Evolutionary conservation across 495 filamentous ascomycete genomes (phyloP), one percentile per base, ranked within the genome.

Genomic region (Penicillium mononematosum): DNA sequence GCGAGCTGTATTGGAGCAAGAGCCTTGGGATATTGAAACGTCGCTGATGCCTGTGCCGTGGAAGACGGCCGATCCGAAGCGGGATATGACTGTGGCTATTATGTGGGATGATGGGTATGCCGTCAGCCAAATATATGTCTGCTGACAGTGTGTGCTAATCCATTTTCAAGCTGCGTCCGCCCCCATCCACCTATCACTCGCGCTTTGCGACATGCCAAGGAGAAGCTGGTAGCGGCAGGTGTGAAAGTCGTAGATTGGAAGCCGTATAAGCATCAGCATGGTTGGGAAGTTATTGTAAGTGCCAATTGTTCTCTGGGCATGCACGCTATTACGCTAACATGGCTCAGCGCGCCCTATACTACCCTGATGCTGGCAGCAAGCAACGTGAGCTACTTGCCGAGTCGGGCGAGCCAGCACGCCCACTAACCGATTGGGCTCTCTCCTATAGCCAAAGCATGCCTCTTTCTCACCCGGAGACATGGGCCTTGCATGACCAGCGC

Each of bases 151-250:
- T 36, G 0, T 39, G 20, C 17, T 42, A n/a, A 19, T 22, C 7
- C 0, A 2, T 25, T 27, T 45, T 2, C 32, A 10, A 69, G 69
- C n/a, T 55, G 36, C 56, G 74, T 74, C 44, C 80, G 75, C 43
- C 87, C 88, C 2, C 88, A 91, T 62, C 89, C 88, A 4, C 89
- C 89, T 1, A 74, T 92, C 0, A 74, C 72, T 1, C 73, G 86
- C 9, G 88, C 83, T 8, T 66, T 92, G 19, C 70, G 77, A 41
- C 64, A 80, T 29, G 73, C 87, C 0, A 77, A 79, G n/a, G 70
- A 72, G n/a, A 81, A 81, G 45, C 70, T 90, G 17, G 64, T 75
- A 41, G 61, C 68, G 38, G 60, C 81, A 12, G 77, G 75, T 4
- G 72, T 88, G 39, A 81, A 84, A 38, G 64, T 89, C 9, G 77